phyloP scores from a whole-genome alignment of 139 green algal genomes.

The Chlorella sp. region DNA sequence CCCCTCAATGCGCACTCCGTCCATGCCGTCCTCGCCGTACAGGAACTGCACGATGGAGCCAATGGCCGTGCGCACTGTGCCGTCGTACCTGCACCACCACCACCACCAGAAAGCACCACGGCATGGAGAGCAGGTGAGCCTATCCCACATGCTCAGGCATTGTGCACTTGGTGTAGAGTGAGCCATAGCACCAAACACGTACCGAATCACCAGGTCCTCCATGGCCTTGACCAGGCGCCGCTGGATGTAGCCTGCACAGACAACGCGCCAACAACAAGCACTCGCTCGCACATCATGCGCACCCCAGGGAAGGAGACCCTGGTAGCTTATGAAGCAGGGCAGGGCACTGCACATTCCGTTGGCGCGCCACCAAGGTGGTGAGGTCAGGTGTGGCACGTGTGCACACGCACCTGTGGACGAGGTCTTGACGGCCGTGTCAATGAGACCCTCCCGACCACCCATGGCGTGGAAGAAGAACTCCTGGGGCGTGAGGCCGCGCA shows the following conservation, averaged over 20 bases:
- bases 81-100: too few relatives aligned
- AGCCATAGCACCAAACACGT: background rate
- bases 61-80: slow-evolving; percentile 86
- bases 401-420: slow-evolving; percentile 80
- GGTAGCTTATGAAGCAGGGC: too few relatives aligned
- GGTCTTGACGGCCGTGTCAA: slow-evolving; percentile 99
- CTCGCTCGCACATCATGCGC: too few relatives aligned
- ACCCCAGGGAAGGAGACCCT: too few relatives aligned
- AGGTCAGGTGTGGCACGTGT: too few relatives aligned
- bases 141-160: background rate
- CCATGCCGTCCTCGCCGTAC: slow-evolving; percentile 99
- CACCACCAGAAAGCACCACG: too few relatives aligned
- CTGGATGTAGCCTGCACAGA: slow-evolving; percentile 65
- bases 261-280: too few relatives aligned
- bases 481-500: slow-evolving; percentile 89
- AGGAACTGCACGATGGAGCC: slow-evolving; percentile 96
- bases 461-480: slow-evolving; percentile 99
- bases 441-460: slow-evolving; percentile 97
- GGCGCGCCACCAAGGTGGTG: too few relatives aligned
- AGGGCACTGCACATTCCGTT: too few relatives aligned
- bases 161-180: background rate
- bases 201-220: slow-evolving; percentile 94
- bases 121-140: too few relatives aligned
- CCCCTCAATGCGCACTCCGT: slow-evolving; percentile 85
- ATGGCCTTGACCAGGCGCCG: slow-evolving; percentile 97